phyloP scores from a whole-genome alignment of 2,329 filamentous ascomycete genomes.

The Aspergillus versicolor region DNA sequence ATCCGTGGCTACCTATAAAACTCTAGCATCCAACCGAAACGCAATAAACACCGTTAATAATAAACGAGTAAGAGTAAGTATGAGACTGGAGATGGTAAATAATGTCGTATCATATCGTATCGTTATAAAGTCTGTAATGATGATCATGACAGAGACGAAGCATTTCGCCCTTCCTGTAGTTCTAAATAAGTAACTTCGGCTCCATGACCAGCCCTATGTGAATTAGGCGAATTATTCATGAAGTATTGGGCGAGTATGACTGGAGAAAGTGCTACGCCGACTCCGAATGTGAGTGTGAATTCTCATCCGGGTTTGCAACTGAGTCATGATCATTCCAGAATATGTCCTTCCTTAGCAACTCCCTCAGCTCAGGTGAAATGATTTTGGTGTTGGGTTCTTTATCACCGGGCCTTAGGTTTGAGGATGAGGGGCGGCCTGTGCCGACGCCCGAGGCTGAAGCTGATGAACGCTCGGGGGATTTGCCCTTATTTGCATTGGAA shows the following conservation, averaged over 20 bases:
- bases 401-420: not conserved
- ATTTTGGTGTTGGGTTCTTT: constrained; percentile 45
- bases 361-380: constrained; percentile 63
- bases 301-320: not conserved
- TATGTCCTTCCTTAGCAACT: constrained; percentile 61
- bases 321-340: constrained; percentile 35
- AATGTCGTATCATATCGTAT: not conserved
- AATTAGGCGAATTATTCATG: too few relatives aligned
- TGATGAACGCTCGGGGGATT: constrained; percentile 24
- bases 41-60: too few relatives aligned
- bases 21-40: too few relatives aligned
- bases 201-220: too few relatives aligned
- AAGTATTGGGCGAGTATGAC: too few relatives aligned
- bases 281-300: too few relatives aligned
- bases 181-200: not conserved
- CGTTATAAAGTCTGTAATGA: not conserved
- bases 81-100: not conserved
- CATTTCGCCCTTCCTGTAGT: not conserved
- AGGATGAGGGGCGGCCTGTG: constrained; percentile 19
- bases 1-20: too few relatives aligned
- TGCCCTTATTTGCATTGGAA: constrained; percentile 26
- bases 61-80: not conserved
- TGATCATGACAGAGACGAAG: not conserved
- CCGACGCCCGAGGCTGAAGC: constrained; percentile 13
- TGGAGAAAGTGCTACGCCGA: too few relatives aligned